A percentile compares a stretch with the other conserved stretches of the same genome.
Evolutionary conservation across 176 grass and related monocot species (phyloP).

Genomic region (Phragmites australis): DNA sequence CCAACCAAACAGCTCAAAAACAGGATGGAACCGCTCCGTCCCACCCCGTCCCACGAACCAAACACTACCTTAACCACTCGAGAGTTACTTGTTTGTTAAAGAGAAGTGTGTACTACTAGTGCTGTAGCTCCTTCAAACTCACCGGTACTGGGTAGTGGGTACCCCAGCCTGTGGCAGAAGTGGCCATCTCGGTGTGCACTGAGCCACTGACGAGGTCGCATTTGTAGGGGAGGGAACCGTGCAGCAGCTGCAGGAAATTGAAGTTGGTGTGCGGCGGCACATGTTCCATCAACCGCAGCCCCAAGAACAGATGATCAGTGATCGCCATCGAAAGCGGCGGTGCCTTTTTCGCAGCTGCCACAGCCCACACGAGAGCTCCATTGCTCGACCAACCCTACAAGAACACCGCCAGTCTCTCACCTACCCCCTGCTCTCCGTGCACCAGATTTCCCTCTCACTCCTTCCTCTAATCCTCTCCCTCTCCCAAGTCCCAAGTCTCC

Average conservation of each 20-base stretch:
- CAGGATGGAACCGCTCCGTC: too few relatives aligned
- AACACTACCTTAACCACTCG: neutral
- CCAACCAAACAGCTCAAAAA: too few relatives aligned
- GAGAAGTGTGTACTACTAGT: too few relatives aligned
- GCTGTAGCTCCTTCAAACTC: neutral
- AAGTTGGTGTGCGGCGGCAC: conserved; percentile 21
- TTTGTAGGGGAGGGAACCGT: neutral
- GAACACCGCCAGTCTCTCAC: neutral
- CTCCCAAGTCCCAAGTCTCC: neutral
- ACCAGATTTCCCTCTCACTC: neutral
- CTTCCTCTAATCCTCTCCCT: too few relatives aligned
- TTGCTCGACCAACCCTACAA: conserved; percentile 7
- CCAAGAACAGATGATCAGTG: neutral
- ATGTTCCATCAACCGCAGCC: neutral
- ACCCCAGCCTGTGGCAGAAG: neutral
- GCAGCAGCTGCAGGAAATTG: neutral
- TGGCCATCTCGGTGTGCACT: neutral
- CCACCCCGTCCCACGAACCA: too few relatives aligned
- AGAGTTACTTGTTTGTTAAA: neutral
- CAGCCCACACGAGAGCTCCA: conserved; percentile 39
- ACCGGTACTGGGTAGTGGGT: neutral
- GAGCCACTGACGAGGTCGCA: too few relatives aligned
- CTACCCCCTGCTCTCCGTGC: conserved; percentile 17
- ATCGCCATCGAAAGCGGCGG: neutral
- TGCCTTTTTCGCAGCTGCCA: conserved; percentile 52